Conservation (phyloP, 1,139 yeast genomes). For the Taphrina deformans region DNA sequence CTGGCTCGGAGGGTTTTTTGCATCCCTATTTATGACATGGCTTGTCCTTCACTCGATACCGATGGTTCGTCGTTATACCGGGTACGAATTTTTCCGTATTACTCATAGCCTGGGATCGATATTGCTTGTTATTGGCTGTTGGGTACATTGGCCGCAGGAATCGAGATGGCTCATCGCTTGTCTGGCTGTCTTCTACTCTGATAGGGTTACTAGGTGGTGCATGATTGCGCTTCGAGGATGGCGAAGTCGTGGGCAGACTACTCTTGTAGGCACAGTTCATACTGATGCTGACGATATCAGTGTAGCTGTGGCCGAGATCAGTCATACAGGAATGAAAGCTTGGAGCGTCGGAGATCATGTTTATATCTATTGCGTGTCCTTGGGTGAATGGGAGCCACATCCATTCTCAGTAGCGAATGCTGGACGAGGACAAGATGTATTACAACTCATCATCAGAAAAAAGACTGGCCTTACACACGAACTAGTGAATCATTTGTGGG, state of each 20-base stretch:
- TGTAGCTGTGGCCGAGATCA: conserved; percentile 37
- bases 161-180: conserved; percentile 16
- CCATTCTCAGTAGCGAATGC: conserved; percentile 59
- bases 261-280: conserved; percentile 42
- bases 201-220: background rate
- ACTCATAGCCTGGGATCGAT: conserved; percentile 46
- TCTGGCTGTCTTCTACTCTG: conserved; percentile 13
- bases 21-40: conserved; percentile 46
- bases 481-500: background rate
- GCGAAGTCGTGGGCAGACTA: conserved; percentile 42
- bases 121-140: conserved; percentile 20
- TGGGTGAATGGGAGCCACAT: conserved; percentile 59
- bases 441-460: conserved; percentile 1
- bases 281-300: conserved; percentile 35
- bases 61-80: conserved; percentile 45
- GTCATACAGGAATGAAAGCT: conserved; percentile 45
- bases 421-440: conserved; percentile 30
- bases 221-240: background rate
- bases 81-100: conserved; percentile 51
- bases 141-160: conserved; percentile 28
- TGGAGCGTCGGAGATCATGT: conserved; percentile 58
- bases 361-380: conserved; percentile 55
- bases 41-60: conserved; percentile 44
- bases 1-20: conserved; percentile 53
- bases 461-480: conserved; percentile 12